Base-by-base conservation (phyloP, 108 stramenopile species). In the Nitzschia putrida region DNA sequence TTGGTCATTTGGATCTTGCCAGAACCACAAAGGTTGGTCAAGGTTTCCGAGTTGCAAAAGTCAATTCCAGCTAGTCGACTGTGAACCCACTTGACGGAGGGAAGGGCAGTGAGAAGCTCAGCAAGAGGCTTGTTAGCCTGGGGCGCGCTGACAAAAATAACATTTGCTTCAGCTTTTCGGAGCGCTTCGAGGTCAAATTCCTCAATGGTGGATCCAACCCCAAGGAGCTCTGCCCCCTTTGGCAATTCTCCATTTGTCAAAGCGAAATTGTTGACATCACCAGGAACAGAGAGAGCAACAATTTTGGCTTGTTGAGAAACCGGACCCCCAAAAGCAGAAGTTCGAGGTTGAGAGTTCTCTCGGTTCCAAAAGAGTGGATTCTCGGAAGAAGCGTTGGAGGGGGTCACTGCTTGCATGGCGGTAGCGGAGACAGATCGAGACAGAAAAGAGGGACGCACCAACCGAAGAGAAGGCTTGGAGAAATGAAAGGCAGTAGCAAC, bases 61-160 rank as follows among this genome's bases (percentile, higher is more conserved):
- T 94, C 93, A 44, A 94, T 77, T 1, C 93, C 93, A 8, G 93
- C 93, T n/a, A 84, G 84, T 13, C 93, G 85, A 23, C 82, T 67
- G 52, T 94, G 93, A 9, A 94, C 74, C 93, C 93, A 94, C 69
- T 92, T 78, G 18, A 92, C 68, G 34, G 76, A 68, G 18, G 87
- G 82, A 54, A 85, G 65, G 60, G 57, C 74, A 18, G 79, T 23
- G 0, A 91, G 58, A 20, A 91, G 24, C 49, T 83, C 64, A 18
- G 81, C 76, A 26, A 94, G 64, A 39, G 76, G 83, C 45, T 72
- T 76, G 12, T 86, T 78, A 23, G 86, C 73, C 34, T 65, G 49
- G n/a, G 87, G 82, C 69, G 83, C 82, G 14, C 80, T 83, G 38
- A 88, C 85, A 75, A 90, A 90, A 16, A 87, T 69, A 20, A 89